A percentile compares a stretch with the other conserved stretches of the same genome.
Conservation (phyloP, 805 yeast genomes). For the Wickerhamiella vanderwaltii region DNA sequence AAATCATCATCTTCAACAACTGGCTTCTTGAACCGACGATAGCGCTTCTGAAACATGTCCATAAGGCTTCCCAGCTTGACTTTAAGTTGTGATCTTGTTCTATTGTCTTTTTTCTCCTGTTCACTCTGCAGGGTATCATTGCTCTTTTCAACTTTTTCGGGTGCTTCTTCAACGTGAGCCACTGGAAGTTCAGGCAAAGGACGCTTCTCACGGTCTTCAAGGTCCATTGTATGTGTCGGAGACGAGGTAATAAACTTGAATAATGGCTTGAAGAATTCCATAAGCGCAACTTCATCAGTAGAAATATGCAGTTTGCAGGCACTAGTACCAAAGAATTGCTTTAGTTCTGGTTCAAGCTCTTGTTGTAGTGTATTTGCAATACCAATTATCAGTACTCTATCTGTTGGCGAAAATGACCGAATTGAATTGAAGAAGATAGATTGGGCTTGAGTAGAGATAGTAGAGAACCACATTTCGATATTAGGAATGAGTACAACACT, state of each 20-base stretch:
- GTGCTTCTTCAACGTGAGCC: conserved; percentile 26
- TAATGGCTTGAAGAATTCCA: conserved; percentile 43
- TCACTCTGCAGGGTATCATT: not conserved
- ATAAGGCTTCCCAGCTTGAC: conserved; percentile 75
- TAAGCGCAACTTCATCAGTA: conserved; percentile 31
- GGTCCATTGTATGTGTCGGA: conserved; percentile 61
- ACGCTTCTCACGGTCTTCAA: conserved; percentile 35
- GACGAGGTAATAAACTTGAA: conserved; percentile 46
- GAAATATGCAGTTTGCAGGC: conserved; percentile 37
- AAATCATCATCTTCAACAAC: conserved; percentile 65
- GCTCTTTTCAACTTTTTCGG: not conserved
- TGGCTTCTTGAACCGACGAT: conserved; percentile 85
- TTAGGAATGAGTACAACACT: conserved; percentile 75
- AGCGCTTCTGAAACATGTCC: conserved; percentile 79
- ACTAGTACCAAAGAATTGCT: conserved; percentile 45
- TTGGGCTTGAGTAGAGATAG: conserved; percentile 55
- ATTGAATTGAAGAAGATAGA: conserved; percentile 62
- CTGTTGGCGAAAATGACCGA: conserved; percentile 55
- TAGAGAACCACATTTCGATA: conserved; percentile 59
- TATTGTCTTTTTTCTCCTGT: conserved; percentile 57
- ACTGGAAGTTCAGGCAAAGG: conserved; percentile 33
- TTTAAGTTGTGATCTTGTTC: conserved; percentile 71
- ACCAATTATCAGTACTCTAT: conserved; percentile 62
- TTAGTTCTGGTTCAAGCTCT: conserved; percentile 37
- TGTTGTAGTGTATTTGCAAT: conserved; percentile 41